Evolutionary conservation across 1,284 basidiomycete species (phyloP).

Genomic region (Pterulicium gracile): DNA sequence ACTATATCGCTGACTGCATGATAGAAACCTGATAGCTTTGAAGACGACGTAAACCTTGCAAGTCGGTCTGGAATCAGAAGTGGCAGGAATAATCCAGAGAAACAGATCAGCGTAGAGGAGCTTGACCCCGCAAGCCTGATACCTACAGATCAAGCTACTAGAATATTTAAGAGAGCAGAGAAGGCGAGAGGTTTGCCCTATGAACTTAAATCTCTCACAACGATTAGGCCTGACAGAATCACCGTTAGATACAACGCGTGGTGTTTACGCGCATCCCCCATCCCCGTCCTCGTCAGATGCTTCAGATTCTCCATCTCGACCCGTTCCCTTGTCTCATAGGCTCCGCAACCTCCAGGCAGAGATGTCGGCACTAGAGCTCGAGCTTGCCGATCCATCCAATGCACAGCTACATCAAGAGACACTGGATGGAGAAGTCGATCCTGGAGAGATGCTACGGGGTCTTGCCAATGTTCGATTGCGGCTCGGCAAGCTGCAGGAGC

Average conservation of each 20-base stretch:
- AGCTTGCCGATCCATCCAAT: slow-evolving; percentile 62
- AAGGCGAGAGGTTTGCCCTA: slow-evolving; percentile 33
- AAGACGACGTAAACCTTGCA: too few relatives aligned
- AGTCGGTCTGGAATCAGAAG: too few relatives aligned
- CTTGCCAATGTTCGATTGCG: slow-evolving; percentile 62
- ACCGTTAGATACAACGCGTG: slow-evolving; percentile 33
- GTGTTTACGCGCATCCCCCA: slow-evolving; percentile 56
- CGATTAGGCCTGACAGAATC: too few relatives aligned
- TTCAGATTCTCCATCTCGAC: slow-evolving; percentile 23
- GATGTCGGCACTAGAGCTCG: slow-evolving; percentile 51
- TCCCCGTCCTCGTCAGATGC: slow-evolving; percentile 39
- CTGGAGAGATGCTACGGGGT: slow-evolving; percentile 65
- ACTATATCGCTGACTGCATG: too few relatives aligned
- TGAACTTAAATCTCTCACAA: too few relatives aligned
- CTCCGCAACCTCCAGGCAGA: slow-evolving; percentile 54
- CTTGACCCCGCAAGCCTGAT: slow-evolving; percentile 39
- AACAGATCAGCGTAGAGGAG: slow-evolving; percentile 28
- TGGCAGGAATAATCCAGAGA: too few relatives aligned
- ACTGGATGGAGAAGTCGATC: slow-evolving; percentile 49
- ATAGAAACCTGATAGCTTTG: too few relatives aligned
- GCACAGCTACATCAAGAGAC: slow-evolving; percentile 33
- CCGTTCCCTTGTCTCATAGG: slow-evolving; percentile 47
- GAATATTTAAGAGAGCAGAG: slow-evolving; percentile 60
- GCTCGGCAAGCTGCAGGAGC: slow-evolving; percentile 54
- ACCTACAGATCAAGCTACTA: slow-evolving; percentile 49